Conservation (phyloP, 306 rosid genomes). For the Chamaecrista fasciculata region DNA sequence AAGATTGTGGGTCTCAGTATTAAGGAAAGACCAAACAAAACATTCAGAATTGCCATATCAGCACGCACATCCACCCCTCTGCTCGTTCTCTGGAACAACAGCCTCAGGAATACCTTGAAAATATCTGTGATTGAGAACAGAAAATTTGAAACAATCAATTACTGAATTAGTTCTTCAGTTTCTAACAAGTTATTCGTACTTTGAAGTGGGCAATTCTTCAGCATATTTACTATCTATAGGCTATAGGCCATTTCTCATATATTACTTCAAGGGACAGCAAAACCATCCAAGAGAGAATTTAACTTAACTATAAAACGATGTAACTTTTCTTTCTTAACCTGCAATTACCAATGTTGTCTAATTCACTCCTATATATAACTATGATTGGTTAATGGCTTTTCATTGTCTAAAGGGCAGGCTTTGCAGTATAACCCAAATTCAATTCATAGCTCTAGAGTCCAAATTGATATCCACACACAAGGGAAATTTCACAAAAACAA, state of each 20-base stretch:
- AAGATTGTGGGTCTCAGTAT: neutral
- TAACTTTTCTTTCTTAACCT: neutral
- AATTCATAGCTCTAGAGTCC: neutral
- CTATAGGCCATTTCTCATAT: neutral
- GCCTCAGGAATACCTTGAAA: constrained; percentile 69
- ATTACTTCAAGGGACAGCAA: neutral
- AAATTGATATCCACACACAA: neutral
- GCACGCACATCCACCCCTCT: constrained; percentile 61
- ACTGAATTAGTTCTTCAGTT: neutral
- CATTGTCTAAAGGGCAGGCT: neutral
- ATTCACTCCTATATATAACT: no score
- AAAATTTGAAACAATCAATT: neutral
- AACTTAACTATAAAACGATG: neutral
- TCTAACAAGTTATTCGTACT: neutral
- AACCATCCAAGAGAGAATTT: neutral
- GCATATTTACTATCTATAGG: neutral
- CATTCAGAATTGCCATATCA: constrained; percentile 23
- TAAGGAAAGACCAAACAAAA: neutral
- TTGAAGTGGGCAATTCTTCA: neutral
- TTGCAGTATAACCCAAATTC: neutral
- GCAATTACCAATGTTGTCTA: neutral
- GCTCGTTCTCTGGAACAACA: constrained; percentile 54
- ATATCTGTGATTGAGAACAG: constrained; percentile 44
- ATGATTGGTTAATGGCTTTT: neutral
- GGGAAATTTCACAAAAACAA: neutral